Evolutionary conservation across 2,329 filamentous ascomycete species (phyloP), one percentile per base, ranked within the genome.

Genomic region (Didymella glomerata): DNA sequence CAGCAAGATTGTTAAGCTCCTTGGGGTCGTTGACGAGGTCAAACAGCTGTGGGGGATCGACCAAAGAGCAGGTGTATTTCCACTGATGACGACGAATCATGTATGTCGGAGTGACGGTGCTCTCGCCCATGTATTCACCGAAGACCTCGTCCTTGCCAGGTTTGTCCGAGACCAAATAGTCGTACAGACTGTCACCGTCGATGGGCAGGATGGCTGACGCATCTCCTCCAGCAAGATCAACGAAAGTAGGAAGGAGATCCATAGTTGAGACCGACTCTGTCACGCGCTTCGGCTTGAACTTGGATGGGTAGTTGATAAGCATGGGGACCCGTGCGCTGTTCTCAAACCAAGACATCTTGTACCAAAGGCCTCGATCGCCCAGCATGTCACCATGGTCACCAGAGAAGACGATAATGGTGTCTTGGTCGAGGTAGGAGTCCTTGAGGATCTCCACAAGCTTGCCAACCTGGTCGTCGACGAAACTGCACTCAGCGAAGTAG

Each of bases 301-400:
- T 85, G 69, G 88, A 83, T 25, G 93, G 93, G 70, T 93, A 88
- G 77, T 92, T 89, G 75, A 97, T 85, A 65, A 97, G 83, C 74
- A 97, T 88, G 1, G 93, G 93, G 22, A 97, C 93, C 27, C 93
- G 90, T 45, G 92, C 92, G 13, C 92, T 96, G 40, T 89, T 89
- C 83, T 97, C 93, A 71, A 93, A 97, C 85, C 95, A 97, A 73
- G 88, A 92, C 93, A 97, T 97, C 84, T 97, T 97, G 83, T 97
- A 93, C 93, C 93, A 97, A 46, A 97, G 82, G 6, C 91, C 90
- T 52, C 92, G 88, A 82, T 97, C 93, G 59, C 93, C 93, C 8
- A 97, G 86, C 93, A 97, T 97, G 78, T 97, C 93, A 55, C 93
- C 93, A 73, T 97, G 93, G 75, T 97, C 93, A 44, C 93, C 93